Evolutionary conservation across 2,329 filamentous ascomycete genomes (phyloP).

Genomic region (Penicillium sp.): DNA sequence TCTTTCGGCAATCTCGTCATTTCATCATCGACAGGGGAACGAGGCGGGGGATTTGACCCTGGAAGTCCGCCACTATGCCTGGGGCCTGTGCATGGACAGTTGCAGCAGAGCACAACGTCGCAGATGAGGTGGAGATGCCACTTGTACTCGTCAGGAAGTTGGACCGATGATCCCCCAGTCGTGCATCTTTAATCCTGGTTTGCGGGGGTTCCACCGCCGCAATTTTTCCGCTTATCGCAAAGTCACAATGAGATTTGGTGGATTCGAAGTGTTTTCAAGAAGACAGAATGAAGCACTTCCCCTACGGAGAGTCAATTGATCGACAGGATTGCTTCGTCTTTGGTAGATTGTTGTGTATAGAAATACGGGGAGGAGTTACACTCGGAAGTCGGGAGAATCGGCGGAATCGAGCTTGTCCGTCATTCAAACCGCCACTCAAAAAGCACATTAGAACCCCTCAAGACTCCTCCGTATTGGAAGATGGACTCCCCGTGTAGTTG

Average conservation of each 20-base stretch:
- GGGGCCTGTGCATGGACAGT: conserved; percentile 13
- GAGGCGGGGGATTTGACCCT: conserved; percentile 16
- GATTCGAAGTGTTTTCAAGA: neutral
- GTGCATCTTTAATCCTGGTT: neutral
- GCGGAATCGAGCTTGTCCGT: neutral
- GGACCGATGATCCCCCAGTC: conserved; percentile 27
- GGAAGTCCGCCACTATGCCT: conserved; percentile 1
- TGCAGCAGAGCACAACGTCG: conserved; percentile 11
- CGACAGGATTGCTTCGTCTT: neutral
- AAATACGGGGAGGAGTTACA: neutral
- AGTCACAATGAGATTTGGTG: conserved; percentile 2
- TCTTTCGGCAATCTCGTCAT: conserved; percentile 10
- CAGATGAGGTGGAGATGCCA: conserved; percentile 18
- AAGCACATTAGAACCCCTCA: neutral
- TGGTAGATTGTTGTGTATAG: neutral
- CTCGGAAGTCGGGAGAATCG: neutral
- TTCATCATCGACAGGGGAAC: conserved; percentile 20
- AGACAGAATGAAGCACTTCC: conserved; percentile 5
- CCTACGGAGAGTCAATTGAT: conserved; percentile 4
- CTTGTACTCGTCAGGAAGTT: conserved; percentile 17
- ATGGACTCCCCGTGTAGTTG: neutral
- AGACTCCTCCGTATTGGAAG: neutral
- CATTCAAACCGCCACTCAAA: neutral
- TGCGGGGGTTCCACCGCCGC: conserved; percentile 22
- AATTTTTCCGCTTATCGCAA: conserved; percentile 34